Conservation (phyloP, 2,329 filamentous ascomycete genomes). For the Bipolaris cookei region DNA sequence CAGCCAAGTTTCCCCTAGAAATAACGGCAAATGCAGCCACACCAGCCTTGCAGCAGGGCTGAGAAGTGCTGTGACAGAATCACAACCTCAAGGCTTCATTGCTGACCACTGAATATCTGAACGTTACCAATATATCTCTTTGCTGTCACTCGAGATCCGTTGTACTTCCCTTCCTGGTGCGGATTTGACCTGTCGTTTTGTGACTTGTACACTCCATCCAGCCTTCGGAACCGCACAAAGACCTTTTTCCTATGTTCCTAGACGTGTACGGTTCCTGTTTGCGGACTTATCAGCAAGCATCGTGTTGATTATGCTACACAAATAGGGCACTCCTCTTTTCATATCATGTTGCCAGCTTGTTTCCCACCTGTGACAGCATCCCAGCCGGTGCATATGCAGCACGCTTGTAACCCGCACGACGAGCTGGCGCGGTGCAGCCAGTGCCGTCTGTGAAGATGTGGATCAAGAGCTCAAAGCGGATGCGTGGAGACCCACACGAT, state of each 20-base stretch:
- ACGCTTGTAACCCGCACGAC: constrained; percentile 34
- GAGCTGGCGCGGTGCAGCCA: constrained; percentile 30
- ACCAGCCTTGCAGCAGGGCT: constrained; percentile 48
- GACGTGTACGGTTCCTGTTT: constrained; percentile 34
- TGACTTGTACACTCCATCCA: constrained; percentile 20
- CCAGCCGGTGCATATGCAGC: constrained; percentile 26
- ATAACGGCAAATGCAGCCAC: constrained; percentile 30
- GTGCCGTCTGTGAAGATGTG: constrained; percentile 23
- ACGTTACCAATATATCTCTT: background rate
- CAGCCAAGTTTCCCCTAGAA: constrained; percentile 24
- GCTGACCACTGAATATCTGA: background rate
- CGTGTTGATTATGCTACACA: constrained; percentile 43
- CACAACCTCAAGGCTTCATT: constrained; percentile 2
- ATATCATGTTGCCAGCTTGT: constrained; percentile 24
- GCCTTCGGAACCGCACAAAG: constrained; percentile 19
- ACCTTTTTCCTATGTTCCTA: constrained; percentile 16
- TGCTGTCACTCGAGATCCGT: background rate
- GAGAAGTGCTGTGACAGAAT: constrained; percentile 17
- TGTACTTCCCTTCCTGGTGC: constrained; percentile 4
- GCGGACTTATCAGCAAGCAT: constrained; percentile 41
- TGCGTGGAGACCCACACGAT: constrained; percentile 20
- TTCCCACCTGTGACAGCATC: constrained; percentile 29
- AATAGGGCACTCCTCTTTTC: constrained; percentile 34
- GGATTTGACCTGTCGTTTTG: constrained; percentile 40
- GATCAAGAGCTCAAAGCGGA: constrained; percentile 21